phyloP scores from a whole-genome alignment of 2,329 filamentous ascomycete species.

The Cylindrodendrum hubeiense region DNA sequence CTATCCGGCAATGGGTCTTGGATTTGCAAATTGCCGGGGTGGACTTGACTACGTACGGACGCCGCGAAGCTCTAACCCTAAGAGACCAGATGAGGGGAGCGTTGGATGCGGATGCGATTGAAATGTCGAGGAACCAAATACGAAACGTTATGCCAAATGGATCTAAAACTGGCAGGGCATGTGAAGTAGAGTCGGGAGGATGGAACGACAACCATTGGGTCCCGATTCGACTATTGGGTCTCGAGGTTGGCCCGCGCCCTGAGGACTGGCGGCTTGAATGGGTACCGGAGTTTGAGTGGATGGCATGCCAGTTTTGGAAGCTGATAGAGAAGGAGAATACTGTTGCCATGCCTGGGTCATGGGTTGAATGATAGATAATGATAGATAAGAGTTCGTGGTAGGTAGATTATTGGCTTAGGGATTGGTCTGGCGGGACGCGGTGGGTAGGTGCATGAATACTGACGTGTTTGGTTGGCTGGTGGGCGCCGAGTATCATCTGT shows the following conservation, averaged over 20 bases:
- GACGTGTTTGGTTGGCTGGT: background rate
- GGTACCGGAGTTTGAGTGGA: slow-evolving; percentile 42
- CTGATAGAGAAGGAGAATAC: slow-evolving; percentile 23
- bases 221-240: slow-evolving; percentile 37
- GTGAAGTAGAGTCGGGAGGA: background rate
- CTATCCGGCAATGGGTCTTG: slow-evolving; percentile 32
- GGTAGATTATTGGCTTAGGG: no score
- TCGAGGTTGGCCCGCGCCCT: slow-evolving; percentile 24
- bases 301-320: slow-evolving; percentile 45
- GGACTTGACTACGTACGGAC: slow-evolving; percentile 41
- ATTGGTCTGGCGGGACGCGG: background rate
- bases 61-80: slow-evolving; percentile 19
- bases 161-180: background rate
- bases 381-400: background rate
- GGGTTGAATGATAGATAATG: slow-evolving; percentile 34
- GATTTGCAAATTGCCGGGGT: slow-evolving; percentile 30
- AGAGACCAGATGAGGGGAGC: slow-evolving; percentile 14
- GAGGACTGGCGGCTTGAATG: slow-evolving; percentile 42
- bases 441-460: background rate
- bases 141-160: slow-evolving; percentile 16
- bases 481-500: background rate
- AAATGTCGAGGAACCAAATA: slow-evolving; percentile 8
- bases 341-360: slow-evolving; percentile 43
- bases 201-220: slow-evolving; percentile 34
- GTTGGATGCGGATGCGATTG: slow-evolving; percentile 35